Evolutionary conservation across 1,139 yeast genomes (phyloP).

Genomic region (Zygoascus meyerae): DNA sequence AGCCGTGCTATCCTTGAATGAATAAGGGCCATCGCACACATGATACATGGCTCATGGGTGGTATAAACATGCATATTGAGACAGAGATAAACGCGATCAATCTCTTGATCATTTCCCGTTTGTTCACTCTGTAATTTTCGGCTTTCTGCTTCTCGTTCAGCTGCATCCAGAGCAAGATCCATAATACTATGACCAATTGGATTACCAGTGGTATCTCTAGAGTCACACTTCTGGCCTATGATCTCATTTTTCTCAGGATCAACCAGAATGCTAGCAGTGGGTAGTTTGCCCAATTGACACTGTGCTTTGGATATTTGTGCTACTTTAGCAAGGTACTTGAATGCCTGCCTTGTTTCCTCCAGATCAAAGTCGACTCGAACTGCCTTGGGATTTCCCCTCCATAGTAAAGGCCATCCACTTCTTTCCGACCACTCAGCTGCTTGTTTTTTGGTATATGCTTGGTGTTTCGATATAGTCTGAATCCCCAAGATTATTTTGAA

Average conservation of each 20-base stretch:
- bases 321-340: conserved; percentile 37
- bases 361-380: conserved; percentile 55
- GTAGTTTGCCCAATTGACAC: conserved; percentile 26
- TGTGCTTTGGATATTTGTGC: conserved; percentile 27
- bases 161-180: conserved; percentile 59
- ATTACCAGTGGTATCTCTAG: conserved; percentile 34
- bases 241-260: conserved; percentile 41
- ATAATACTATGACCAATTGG: conserved; percentile 72
- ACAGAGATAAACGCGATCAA: conserved; percentile 54
- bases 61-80: conserved; percentile 72
- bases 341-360: conserved; percentile 45
- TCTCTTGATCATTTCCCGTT: conserved; percentile 12
- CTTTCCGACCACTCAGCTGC: conserved; percentile 55
- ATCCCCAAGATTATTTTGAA: conserved; percentile 25
- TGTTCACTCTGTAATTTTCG: conserved; percentile 9
- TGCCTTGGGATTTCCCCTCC: conserved; percentile 90
- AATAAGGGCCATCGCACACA: conserved; percentile 95
- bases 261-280: conserved; percentile 45
- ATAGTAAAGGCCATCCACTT: conserved; percentile 76
- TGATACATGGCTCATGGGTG: conserved; percentile 92
- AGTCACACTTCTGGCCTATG: conserved; percentile 38
- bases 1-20: conserved; percentile 79
- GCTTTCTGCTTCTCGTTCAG: conserved; percentile 41
- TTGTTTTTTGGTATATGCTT: conserved; percentile 60
- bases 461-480: conserved; percentile 43